These are phyloP conservation scores for Ilex paraguariensis DNA, from an alignment of 305 asterid genomes.

Conservation along the genomic window DNA sequence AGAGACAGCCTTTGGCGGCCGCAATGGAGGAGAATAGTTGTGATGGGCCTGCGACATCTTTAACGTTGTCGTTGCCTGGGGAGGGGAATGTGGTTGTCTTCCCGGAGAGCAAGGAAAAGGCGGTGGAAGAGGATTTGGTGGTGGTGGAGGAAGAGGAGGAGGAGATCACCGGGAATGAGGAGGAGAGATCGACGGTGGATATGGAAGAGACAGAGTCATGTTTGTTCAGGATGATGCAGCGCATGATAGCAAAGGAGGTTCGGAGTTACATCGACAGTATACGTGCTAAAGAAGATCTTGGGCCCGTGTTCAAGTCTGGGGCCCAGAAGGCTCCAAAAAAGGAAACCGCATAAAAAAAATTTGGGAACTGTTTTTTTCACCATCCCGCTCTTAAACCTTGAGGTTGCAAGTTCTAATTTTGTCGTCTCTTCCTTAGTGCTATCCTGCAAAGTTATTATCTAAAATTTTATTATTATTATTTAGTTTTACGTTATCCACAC, in stretches of 20 bases:
- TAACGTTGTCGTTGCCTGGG: background rate
- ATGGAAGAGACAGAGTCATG: background rate
- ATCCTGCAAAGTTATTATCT: no score
- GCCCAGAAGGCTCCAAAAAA: no score
- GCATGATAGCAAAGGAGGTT: background rate
- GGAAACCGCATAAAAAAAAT: no score
- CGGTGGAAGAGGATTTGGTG: background rate
- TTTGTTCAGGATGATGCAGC: background rate
- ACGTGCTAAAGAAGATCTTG: background rate
- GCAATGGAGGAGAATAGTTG: background rate
- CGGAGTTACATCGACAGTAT: background rate
- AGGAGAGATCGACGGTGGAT: background rate
- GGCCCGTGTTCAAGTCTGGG: no score
- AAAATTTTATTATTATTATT: no score
- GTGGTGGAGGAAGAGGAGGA: no score
- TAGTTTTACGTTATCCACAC: no score
- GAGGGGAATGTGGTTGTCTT: background rate
- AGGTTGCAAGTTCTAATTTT: no score
- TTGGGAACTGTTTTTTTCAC: no score
- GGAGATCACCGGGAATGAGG: background rate
- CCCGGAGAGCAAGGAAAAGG: background rate
- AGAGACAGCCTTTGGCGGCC: background rate
- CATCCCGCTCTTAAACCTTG: no score
- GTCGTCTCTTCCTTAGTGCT: no score
- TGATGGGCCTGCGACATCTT: background rate